Percentiles rank a stretch among this genome's conserved stretches.
Evolutionary conservation across 2,329 filamentous ascomycete genomes (phyloP).

Genomic region (Pseudodiploospora longispora): DNA sequence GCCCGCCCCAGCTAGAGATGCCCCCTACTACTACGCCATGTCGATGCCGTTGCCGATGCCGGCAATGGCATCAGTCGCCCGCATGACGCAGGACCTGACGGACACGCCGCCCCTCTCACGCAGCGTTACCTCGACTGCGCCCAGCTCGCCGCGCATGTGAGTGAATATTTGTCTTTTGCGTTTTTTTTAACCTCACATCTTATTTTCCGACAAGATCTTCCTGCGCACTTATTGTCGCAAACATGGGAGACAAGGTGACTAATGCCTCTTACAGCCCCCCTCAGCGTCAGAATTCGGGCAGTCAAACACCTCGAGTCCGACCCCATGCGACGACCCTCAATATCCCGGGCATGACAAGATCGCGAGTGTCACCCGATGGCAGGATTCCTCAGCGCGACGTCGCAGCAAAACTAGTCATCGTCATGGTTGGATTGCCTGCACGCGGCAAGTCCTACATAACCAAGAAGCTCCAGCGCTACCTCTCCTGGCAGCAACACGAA

Average conservation of each 20-base stretch:
- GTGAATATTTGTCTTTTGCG: conserved; percentile 16
- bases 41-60: conserved; percentile 15
- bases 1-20: conserved; percentile 27
- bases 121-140: conserved; percentile 51
- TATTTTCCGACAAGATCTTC: background rate
- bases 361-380: conserved; percentile 90
- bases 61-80: conserved; percentile 33
- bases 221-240: background rate
- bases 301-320: conserved; percentile 67
- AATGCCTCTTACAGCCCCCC: conserved; percentile 44
- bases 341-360: conserved; percentile 92
- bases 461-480: conserved; percentile 90
- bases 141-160: conserved; percentile 51
- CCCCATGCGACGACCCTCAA: conserved; percentile 90
- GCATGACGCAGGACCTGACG: conserved; percentile 35
- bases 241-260: background rate
- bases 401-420: conserved; percentile 90
- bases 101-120: conserved; percentile 49
- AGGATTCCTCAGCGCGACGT: conserved; percentile 90
- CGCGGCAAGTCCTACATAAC: conserved; percentile 98
- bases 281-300: conserved; percentile 64
- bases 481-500: conserved; percentile 96
- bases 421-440: conserved; percentile 96
- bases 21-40: conserved; percentile 10
- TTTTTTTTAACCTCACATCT: background rate